phyloP scores from a whole-genome alignment of 305 asterid genomes.

The Fraxinus xanthoxyloides region DNA sequence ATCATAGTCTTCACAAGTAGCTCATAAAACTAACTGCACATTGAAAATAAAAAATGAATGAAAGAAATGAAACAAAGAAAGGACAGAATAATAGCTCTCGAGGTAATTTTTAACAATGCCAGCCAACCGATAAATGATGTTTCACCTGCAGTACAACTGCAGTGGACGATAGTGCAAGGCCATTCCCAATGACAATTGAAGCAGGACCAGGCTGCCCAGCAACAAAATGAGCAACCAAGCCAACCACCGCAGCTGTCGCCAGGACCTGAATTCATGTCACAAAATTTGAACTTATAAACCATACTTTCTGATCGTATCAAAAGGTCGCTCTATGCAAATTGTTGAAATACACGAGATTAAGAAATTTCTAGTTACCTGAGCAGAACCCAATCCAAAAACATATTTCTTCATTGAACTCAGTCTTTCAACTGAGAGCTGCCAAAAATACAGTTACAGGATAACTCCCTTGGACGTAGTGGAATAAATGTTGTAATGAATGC shows the following conservation, averaged over 20 bases:
- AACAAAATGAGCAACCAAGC: slow-evolving; percentile 70
- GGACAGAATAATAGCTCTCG: neutral
- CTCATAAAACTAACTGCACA: neutral
- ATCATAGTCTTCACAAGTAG: neutral
- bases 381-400: slow-evolving; percentile 96
- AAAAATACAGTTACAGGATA: slow-evolving; percentile 26
- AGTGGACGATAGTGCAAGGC: slow-evolving; percentile 97
- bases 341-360: slow-evolving; percentile 12
- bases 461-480: slow-evolving; percentile 24
- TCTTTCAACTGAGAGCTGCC: slow-evolving; percentile 97
- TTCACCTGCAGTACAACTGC: slow-evolving; percentile 98
- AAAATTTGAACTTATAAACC: slow-evolving; percentile 6
- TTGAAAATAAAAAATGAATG: neutral
- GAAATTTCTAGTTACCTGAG: slow-evolving; percentile 70
- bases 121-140: slow-evolving; percentile 6
- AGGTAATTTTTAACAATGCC: neutral
- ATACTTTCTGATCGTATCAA: neutral
- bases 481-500: slow-evolving; percentile 13
- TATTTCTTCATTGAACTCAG: slow-evolving; percentile 99
- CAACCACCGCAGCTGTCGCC: slow-evolving; percentile 81
- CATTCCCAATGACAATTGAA: slow-evolving; percentile 95
- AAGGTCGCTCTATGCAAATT: slow-evolving; percentile 5
- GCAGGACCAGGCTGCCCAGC: slow-evolving; percentile 96
- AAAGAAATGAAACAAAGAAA: neutral
- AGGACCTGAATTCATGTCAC: slow-evolving; percentile 63